Evolutionary conservation across 371 early-diverging fungal species (phyloP).

Genomic region (Mucor irregularis): DNA sequence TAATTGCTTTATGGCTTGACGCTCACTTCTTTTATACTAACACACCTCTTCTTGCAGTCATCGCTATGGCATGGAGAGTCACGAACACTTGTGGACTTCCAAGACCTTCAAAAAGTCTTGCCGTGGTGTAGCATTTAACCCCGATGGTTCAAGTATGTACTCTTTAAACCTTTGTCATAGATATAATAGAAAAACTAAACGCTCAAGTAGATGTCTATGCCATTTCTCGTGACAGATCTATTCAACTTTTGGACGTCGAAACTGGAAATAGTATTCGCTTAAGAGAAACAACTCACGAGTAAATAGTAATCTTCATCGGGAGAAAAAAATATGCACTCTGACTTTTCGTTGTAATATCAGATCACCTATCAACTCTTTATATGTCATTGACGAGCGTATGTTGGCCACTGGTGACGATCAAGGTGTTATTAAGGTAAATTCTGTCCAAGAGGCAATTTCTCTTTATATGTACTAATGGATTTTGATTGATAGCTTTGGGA

Average conservation of each 20-base stretch:
- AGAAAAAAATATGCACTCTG: no score
- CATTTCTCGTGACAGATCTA: constrained; percentile 79
- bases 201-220: constrained; percentile 55
- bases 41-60: constrained; percentile 46
- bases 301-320: no score
- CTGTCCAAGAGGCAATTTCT: not conserved
- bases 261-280: constrained; percentile 63
- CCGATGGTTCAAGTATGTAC: constrained; percentile 67
- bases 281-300: constrained; percentile 77
- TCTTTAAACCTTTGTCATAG: not conserved
- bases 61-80: constrained; percentile 50
- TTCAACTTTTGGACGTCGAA: constrained; percentile 69
- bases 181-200: not conserved
- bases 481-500: constrained; percentile 74
- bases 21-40: constrained; percentile 7
- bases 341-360: constrained; percentile 31
- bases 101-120: constrained; percentile 82
- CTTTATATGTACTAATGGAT: not conserved
- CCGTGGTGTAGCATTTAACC: constrained; percentile 74
- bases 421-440: constrained; percentile 77
- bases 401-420: constrained; percentile 91
- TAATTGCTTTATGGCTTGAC: constrained; percentile 36
- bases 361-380: constrained; percentile 73
- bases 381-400: constrained; percentile 64
- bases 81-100: constrained; percentile 57